Evolutionary conservation across 139 green algal species (phyloP).

Genomic region (Tetraselmis striata): DNA sequence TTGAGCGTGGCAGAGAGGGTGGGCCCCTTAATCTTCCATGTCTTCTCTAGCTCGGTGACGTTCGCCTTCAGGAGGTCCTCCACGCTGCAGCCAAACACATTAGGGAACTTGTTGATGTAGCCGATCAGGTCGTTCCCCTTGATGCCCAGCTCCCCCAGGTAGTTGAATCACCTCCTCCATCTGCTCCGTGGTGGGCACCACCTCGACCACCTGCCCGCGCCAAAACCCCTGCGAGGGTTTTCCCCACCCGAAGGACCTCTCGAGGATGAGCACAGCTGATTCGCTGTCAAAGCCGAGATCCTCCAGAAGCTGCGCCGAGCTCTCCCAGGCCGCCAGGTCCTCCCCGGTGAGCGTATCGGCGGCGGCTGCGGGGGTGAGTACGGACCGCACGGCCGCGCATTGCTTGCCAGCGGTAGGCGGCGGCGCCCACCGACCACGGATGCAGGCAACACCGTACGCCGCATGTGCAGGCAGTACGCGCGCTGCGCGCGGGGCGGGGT

Average conservation of each 20-base stretch:
- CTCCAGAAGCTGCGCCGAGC: neutral
- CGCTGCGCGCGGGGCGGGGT: too few species aligned
- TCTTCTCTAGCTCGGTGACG: constrained; percentile 30
- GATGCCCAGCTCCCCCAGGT: constrained; percentile 30
- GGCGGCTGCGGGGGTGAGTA: too few species aligned
- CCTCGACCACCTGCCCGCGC: constrained; percentile 10
- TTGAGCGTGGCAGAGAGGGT: constrained; percentile 30
- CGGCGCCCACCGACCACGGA: too few species aligned
- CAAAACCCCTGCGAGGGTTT: neutral
- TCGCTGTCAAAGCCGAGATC: neutral
- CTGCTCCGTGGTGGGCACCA: constrained; percentile 14
- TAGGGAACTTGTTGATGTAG: constrained; percentile 33
- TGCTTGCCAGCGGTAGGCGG: too few species aligned
- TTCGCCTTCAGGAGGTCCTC: constrained; percentile 31
- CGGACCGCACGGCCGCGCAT: too few species aligned
- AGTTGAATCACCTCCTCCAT: constrained; percentile 17
- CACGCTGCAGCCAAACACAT: constrained; percentile 38
- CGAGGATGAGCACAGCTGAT: neutral
- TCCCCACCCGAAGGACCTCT: neutral
- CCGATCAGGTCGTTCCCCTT: constrained; percentile 7
- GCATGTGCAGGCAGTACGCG: too few species aligned
- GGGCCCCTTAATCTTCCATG: constrained; percentile 38
- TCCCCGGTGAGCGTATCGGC: neutral
- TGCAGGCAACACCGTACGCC: too few species aligned
- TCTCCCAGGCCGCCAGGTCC: neutral